phyloP scores from a whole-genome alignment of 1,284 basidiomycete species.

The Rhodotorula sp. region DNA sequence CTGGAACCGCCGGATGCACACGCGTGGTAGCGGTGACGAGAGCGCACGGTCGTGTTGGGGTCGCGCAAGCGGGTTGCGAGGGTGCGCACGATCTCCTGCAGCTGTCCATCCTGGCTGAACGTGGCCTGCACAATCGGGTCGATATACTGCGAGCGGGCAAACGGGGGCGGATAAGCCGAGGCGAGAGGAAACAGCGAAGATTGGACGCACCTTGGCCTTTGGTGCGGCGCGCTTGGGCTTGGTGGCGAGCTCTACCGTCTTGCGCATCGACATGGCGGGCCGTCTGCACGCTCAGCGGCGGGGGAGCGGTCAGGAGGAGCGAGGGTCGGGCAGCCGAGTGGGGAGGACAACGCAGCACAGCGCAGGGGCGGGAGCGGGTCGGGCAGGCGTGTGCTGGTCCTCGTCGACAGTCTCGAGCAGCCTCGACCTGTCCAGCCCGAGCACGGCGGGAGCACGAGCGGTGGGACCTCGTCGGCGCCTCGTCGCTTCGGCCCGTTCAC shows the following conservation, averaged over 20 bases:
- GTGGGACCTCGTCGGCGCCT: too few species aligned
- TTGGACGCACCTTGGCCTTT: conserved; percentile 74
- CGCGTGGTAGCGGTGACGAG: neutral
- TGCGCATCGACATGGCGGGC: conserved; percentile 7
- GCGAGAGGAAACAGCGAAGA: neutral
- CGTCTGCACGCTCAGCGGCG: neutral
- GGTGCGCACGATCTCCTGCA: conserved; percentile 88
- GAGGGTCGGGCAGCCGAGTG: neutral
- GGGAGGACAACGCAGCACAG: neutral
- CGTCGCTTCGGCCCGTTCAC: too few species aligned
- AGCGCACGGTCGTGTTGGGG: conserved; percentile 79
- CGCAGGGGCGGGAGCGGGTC: neutral
- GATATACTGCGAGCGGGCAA: conserved; percentile 52
- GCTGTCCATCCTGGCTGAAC: conserved; percentile 85
- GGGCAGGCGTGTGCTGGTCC: neutral
- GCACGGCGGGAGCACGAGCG: too few species aligned
- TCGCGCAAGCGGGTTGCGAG: conserved; percentile 81
- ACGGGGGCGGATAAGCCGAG: neutral
- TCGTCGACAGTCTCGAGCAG: too few species aligned
- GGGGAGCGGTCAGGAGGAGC: neutral
- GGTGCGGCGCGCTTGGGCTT: conserved; percentile 92
- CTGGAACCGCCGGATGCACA: too few species aligned
- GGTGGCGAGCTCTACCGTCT: conserved; percentile 46
- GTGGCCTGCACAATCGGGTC: conserved; percentile 93
- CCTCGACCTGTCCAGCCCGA: too few species aligned